Evolutionary conservation across 306 rosid genomes (phyloP), one percentile per base, ranked within the genome.

Genomic region (Potentilla sterilis): DNA sequence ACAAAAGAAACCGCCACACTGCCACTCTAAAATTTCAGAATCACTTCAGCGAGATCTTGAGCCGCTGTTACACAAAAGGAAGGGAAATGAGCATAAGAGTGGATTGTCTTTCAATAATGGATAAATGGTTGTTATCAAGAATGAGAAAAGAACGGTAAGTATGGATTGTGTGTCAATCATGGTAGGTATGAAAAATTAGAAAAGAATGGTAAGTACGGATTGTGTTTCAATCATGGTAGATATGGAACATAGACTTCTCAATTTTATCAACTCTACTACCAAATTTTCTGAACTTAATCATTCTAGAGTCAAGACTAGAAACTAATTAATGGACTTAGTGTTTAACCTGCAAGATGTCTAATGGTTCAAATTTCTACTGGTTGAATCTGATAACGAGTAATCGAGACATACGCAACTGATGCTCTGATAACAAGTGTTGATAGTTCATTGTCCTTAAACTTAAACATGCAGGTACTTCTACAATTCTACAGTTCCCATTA

Each of bases 41-140:
- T n/a, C n/a, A n/a, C n/a, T n/a, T n/a, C n/a, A n/a, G 64, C 78
- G 22, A 88, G 81, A 40, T 90, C 93, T 44, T 73, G 49, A 42
- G 85, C 97, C 79, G 81, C 97, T 92, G 90, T 14, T 78, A 71
- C 67, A 80, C n/a, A 77, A 78, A 75, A 82, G 9, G 24, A 64
- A 21, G 21, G 32, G 74, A 59, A 8, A 46, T 66, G 16, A 70
- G 46, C 72, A 9, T 8, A 22, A 21, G 62, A n/a, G 21, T 55
- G 21, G 57, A 51, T 51, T 51, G 57, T 51, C 57, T 72, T 49
- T 1, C 0, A 13, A 52, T 32, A 21, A 46, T 34, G 38, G 12
- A 6, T 18, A 15, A 21, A 46, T 34, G 38, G 6, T 6, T 18
- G 21, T 18, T 13, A 43, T 8, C 40, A 28, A 22, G 13, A 67